Conservation (phyloP, 148 eudicot species). For the Rhododendron williamsianum region DNA sequence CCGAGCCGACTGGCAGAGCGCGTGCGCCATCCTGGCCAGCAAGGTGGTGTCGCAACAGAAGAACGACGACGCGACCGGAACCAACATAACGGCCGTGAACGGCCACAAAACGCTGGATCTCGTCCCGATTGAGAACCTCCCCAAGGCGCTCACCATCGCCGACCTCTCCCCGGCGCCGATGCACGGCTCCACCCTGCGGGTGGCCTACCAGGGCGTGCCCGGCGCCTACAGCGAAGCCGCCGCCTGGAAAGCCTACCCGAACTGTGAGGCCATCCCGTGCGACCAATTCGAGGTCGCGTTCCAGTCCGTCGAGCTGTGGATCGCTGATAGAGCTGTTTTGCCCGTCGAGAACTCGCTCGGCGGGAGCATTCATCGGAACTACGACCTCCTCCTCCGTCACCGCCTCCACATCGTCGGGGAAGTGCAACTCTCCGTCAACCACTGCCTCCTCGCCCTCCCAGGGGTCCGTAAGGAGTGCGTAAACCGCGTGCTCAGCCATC, state of each 20-base stretch:
- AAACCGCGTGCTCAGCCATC: slow-evolving; percentile 70
- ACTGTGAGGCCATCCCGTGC: slow-evolving; percentile 81
- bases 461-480: slow-evolving; percentile 69
- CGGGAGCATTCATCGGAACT: slow-evolving; percentile 65
- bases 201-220: slow-evolving; percentile 93
- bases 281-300: slow-evolving; percentile 93
- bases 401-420: slow-evolving; percentile 42
- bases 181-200: slow-evolving; percentile 76
- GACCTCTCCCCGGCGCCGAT: slow-evolving; percentile 71
- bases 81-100: slow-evolving; percentile 22
- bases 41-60: slow-evolving; percentile 47
- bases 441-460: slow-evolving; percentile 71
- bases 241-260: slow-evolving; percentile 79
- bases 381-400: slow-evolving; percentile 61
- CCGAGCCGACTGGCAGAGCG: slow-evolving; percentile 79
- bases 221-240: slow-evolving; percentile 96
- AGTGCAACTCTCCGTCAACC: slow-evolving; percentile 83
- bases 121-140: slow-evolving; percentile 30
- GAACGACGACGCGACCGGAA: slow-evolving; percentile 21
- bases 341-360: slow-evolving; percentile 71
- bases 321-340: slow-evolving; percentile 63
- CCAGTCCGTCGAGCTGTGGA: slow-evolving; percentile 84
- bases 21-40: slow-evolving; percentile 73
- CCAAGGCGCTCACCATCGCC: slow-evolving; percentile 38
- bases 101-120: slow-evolving; percentile 58